Conservation (phyloP, 2,329 filamentous ascomycete species). For the Fusarium acutatum region DNA sequence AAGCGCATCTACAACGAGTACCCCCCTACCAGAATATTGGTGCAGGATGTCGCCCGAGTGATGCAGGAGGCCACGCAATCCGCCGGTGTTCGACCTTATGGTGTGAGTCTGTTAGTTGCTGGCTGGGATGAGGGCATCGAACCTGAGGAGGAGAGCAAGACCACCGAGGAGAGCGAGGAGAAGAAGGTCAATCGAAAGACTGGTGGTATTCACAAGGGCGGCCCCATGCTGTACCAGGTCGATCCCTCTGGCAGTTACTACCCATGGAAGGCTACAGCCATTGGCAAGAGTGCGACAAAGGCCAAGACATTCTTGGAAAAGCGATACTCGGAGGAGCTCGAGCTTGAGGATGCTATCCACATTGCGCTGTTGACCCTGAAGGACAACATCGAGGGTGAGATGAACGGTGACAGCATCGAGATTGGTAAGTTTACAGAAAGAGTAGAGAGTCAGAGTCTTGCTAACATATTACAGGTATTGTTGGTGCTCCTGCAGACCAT, state of each 20-base stretch:
- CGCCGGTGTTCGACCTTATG: conserved; percentile 95
- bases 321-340: conserved; percentile 95
- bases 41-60: conserved; percentile 95
- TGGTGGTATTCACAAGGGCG: conserved; percentile 92
- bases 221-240: conserved; percentile 97
- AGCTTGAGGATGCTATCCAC: conserved; percentile 97
- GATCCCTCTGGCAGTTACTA: conserved; percentile 99
- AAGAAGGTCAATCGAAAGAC: conserved; percentile 86
- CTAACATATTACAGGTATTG: conserved; percentile 73
- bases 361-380: conserved; percentile 97
- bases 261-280: conserved; percentile 99
- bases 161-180: conserved; percentile 68
- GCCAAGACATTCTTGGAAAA: conserved; percentile 99
- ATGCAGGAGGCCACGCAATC: conserved; percentile 99
- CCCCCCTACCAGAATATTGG: conserved; percentile 98
- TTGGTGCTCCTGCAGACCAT: conserved; percentile 92
- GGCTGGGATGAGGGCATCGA: conserved; percentile 98
- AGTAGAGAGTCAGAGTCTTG: too few species aligned
- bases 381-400: conserved; percentile 99
- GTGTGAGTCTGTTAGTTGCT: conserved; percentile 92
- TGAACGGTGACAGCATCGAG: conserved; percentile 98
- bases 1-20: conserved; percentile 99
- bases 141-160: conserved; percentile 74
- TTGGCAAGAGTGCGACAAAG: conserved; percentile 97
- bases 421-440: conserved; percentile 71